Base-by-base conservation (phyloP, 164 flowering plant genomes). In the Berberis thunbergii region DNA sequence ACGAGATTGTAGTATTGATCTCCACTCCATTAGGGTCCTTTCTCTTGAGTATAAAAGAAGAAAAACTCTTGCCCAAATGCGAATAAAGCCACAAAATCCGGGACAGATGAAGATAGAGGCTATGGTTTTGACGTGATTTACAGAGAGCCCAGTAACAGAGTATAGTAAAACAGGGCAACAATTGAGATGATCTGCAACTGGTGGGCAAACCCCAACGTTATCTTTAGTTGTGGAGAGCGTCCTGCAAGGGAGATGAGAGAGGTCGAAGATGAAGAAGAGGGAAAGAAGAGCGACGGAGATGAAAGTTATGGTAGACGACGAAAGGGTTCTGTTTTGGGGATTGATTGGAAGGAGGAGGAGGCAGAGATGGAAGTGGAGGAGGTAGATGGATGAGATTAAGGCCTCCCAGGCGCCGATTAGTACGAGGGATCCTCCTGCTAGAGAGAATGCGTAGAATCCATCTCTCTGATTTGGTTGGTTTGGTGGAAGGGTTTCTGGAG, bases 31-130 rank as follows among this genome's bases (percentile, higher is more conserved):
- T 42, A 0, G 83, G 66, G 70, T 94, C 93, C 61, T 86, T 89
- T 43, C 77, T 78, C 59, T n/a, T 83, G 93, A 58, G 77, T 59
- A 67, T 89, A 89, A 67, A 85, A 91, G 75, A 89, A 54, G 43
- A 89, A 43, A 63, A 95, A 88, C 69, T 95, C 99, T 60, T 89
- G 92, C 1, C 70, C 75, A 43, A 95, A 91, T 4, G 78, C 97
- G 62, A 87, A 91, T 0, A 84, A 71, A 52, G 62, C 68, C 7
- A 91, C 64, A 67, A 85, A 60, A 62, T 70, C 70, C 41, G 75
- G 72, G 7, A 89, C n/a, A 41, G 83, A 59, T 0, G 65, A n/a
- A 58, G 89, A 86, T 1, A 83, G 56, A 3, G n/a, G 71, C 70
- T 44, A 81, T 44, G 13, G 71, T 77, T 6, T 53, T 59, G 8